Conservation (phyloP, 106 monocot genomes). For the Phalaenopsis aphrodite region DNA sequence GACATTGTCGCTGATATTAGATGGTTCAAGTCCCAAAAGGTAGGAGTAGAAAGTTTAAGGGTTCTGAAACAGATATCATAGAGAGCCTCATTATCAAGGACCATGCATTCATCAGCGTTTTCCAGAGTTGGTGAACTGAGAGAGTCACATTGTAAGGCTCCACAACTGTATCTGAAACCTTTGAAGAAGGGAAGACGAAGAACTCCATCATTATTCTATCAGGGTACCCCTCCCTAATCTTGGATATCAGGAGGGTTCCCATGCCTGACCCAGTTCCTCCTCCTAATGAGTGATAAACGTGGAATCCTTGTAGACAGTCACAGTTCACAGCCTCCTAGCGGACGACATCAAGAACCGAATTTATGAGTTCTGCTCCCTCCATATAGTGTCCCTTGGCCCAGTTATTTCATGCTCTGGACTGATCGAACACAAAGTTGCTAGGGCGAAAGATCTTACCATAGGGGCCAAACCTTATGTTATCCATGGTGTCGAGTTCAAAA, state of each 20-base stretch:
- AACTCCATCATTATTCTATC: conserved; percentile 11
- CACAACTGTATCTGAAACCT: conserved; percentile 10
- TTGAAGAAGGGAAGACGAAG: conserved; percentile 8
- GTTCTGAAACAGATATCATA: conserved; percentile 18
- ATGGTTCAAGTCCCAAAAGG: conserved; percentile 14
- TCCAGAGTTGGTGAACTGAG: conserved; percentile 11
- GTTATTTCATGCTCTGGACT: conserved; percentile 57
- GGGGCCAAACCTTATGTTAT: conserved; percentile 1
- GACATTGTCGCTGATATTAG: conserved; percentile 19
- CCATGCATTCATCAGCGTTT: conserved; percentile 19
- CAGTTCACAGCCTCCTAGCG: conserved; percentile 50
- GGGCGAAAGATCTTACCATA: conserved; percentile 35
- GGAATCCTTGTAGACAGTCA: conserved; percentile 21
- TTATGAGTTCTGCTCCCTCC: conserved; percentile 56
- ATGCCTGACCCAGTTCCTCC: conserved; percentile 11
- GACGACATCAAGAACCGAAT: conserved; percentile 47
- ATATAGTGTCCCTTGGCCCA: conserved; percentile 71
- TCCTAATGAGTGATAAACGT: conserved; percentile 8
- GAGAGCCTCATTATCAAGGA: conserved; percentile 19
- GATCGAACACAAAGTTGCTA: conserved; percentile 48
- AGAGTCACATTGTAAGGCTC: conserved; percentile 10
- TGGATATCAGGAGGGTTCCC: conserved; percentile 9
- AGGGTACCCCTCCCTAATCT: conserved; percentile 11
- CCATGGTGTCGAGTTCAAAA: conserved; percentile 27
- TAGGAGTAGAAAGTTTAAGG: not conserved